Evolutionary conservation across 2,329 filamentous ascomycete species (phyloP).

Genomic region (Colletotrichum sp.): DNA sequence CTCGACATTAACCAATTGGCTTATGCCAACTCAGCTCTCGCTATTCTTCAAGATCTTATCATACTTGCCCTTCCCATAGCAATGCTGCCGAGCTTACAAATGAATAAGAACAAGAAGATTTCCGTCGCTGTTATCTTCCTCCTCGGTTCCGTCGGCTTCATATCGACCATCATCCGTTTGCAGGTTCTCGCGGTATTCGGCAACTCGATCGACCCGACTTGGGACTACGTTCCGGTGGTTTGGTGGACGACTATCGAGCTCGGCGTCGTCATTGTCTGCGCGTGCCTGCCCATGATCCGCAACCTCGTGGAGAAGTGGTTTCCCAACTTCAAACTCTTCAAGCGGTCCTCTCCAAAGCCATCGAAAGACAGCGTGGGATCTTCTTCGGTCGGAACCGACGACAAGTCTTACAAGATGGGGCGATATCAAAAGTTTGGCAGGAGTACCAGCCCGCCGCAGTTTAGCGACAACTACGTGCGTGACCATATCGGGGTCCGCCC

Average conservation of each 20-base stretch:
- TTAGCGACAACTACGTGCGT: slow-evolving; percentile 12
- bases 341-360: not conserved
- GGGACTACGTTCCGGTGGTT: slow-evolving; percentile 22
- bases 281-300: slow-evolving; percentile 25
- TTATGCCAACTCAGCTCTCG: slow-evolving; percentile 55
- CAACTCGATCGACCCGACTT: slow-evolving; percentile 20
- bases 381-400: not conserved
- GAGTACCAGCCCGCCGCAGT: not conserved
- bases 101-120: slow-evolving; percentile 54
- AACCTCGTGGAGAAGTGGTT: slow-evolving; percentile 15
- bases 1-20: slow-evolving; percentile 51
- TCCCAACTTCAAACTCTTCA: not conserved
- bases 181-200: slow-evolving; percentile 18
- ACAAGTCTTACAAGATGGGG: not conserved
- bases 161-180: slow-evolving; percentile 21
- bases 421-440: slow-evolving; percentile 2
- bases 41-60: slow-evolving; percentile 54
- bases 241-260: slow-evolving; percentile 29
- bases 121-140: slow-evolving; percentile 20
- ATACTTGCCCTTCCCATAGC: slow-evolving; percentile 57
- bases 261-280: slow-evolving; percentile 26
- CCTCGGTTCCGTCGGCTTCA: slow-evolving; percentile 21
- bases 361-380: not conserved
- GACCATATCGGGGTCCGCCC: not conserved
- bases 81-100: slow-evolving; percentile 59